Conservation (phyloP, 495 filamentous ascomycete genomes). For the Glonium stellatum region DNA sequence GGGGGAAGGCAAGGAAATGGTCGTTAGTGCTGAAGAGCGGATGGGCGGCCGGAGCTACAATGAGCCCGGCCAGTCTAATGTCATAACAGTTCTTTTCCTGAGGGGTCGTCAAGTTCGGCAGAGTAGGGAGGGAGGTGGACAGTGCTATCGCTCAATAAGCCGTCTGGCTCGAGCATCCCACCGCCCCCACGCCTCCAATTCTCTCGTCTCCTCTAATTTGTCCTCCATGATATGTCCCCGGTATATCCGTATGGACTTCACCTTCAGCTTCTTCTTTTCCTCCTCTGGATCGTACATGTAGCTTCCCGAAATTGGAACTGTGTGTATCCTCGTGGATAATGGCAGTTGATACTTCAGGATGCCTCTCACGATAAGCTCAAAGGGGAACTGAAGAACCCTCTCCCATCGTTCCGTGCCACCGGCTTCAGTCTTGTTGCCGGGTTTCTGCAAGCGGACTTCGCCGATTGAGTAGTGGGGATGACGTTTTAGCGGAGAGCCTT, state of each 20-base stretch:
- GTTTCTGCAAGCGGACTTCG: conserved; percentile 69
- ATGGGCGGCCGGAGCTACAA: background rate
- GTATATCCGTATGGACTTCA: background rate
- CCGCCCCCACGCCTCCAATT: background rate
- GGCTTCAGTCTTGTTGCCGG: conserved; percentile 82
- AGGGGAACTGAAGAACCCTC: conserved; percentile 78
- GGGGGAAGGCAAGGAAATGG: conserved; percentile 1
- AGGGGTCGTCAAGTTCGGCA: background rate
- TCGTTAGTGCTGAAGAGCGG: conserved; percentile 5
- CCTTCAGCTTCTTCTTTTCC: conserved; percentile 15
- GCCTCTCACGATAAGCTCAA: conserved; percentile 84
- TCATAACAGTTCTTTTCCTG: background rate
- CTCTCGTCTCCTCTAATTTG: background rate
- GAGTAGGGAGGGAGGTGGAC: background rate
- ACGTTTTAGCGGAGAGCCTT: conserved; percentile 74
- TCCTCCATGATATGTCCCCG: background rate
- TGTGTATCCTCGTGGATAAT: conserved; percentile 43
- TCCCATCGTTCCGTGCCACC: conserved; percentile 90
- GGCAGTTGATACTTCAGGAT: conserved; percentile 85
- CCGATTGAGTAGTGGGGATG: conserved; percentile 61
- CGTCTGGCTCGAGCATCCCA: background rate
- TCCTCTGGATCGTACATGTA: conserved; percentile 24
- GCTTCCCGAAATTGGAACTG: conserved; percentile 10
- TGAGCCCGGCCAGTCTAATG: background rate
- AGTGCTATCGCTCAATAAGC: background rate